Evolutionary conservation across 192 early-diverging fungal species (phyloP).

Genomic region (Umbelopsis vinacea): DNA sequence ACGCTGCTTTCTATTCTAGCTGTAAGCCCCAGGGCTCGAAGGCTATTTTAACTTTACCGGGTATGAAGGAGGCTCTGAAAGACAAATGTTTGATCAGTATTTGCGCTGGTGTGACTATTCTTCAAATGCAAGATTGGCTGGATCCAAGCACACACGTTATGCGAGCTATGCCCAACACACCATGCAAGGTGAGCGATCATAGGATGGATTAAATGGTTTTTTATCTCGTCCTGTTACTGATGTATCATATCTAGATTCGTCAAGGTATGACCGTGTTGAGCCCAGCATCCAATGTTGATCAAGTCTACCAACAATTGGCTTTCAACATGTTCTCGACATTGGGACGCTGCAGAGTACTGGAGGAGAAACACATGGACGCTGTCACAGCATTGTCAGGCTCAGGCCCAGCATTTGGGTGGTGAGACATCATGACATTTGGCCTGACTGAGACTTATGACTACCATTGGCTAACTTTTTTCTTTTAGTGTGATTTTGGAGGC

Average conservation of each 20-base stretch:
- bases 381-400: slow-evolving; percentile 56
- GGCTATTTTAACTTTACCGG: slow-evolving; percentile 46
- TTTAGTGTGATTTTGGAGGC: slow-evolving; percentile 56
- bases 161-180: slow-evolving; percentile 62
- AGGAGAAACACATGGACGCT: slow-evolving; percentile 59
- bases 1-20: neutral
- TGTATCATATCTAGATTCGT: slow-evolving; percentile 38
- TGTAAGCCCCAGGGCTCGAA: slow-evolving; percentile 56
- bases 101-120: slow-evolving; percentile 55
- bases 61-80: slow-evolving; percentile 45
- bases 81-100: slow-evolving; percentile 55
- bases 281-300: slow-evolving; percentile 38
- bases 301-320: slow-evolving; percentile 43
- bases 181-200: slow-evolving; percentile 44
- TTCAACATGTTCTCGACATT: slow-evolving; percentile 54
- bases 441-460: no score
- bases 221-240: neutral
- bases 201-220: neutral
- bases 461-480: no score
- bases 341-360: slow-evolving; percentile 50
- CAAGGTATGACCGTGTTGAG: slow-evolving; percentile 60
- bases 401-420: slow-evolving; percentile 62
- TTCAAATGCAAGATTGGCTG: slow-evolving; percentile 52
- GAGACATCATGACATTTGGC: neutral
- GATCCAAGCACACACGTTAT: slow-evolving; percentile 49